Evolutionary conservation across 192 early-diverging fungal genomes (phyloP).

Genomic region (Oehlia diaphana): DNA sequence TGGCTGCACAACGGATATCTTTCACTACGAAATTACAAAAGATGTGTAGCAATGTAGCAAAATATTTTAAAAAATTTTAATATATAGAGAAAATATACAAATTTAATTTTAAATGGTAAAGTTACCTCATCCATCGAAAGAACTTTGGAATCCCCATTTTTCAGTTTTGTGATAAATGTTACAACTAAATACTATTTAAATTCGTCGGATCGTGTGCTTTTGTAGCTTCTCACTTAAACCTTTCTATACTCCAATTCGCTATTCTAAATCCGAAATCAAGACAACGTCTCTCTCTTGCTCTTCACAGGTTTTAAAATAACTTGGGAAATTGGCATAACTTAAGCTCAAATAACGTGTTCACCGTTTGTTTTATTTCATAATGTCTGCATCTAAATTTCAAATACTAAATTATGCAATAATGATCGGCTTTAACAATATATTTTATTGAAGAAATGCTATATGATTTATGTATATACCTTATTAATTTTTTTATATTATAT

Average conservation of each 20-base stretch:
- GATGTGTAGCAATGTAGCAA: not conserved
- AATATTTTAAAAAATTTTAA: not conserved
- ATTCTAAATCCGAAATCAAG: not conserved
- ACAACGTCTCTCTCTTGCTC: not conserved
- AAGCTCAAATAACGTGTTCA: not conserved
- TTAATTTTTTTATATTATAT: too few relatives aligned
- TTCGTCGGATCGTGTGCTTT: not conserved
- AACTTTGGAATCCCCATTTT: conserved; percentile 92
- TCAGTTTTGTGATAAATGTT: not conserved
- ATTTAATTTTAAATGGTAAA: not conserved
- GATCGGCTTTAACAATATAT: too few relatives aligned
- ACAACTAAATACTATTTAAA: not conserved
- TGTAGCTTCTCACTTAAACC: not conserved
- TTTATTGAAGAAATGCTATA: too few relatives aligned
- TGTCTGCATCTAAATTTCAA: not conserved
- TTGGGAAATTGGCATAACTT: not conserved
- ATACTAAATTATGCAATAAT: not conserved
- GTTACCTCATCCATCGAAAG: conserved; percentile 92
- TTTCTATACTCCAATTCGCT: not conserved
- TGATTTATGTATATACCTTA: too few relatives aligned
- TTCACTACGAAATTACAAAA: conserved; percentile 55
- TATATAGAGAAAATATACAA: not conserved
- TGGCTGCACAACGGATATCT: conserved; percentile 94
- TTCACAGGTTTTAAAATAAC: not conserved
- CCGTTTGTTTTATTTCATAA: not conserved